Conservation (phyloP, 306 rosid genomes). For the Acmispon strigosus region DNA sequence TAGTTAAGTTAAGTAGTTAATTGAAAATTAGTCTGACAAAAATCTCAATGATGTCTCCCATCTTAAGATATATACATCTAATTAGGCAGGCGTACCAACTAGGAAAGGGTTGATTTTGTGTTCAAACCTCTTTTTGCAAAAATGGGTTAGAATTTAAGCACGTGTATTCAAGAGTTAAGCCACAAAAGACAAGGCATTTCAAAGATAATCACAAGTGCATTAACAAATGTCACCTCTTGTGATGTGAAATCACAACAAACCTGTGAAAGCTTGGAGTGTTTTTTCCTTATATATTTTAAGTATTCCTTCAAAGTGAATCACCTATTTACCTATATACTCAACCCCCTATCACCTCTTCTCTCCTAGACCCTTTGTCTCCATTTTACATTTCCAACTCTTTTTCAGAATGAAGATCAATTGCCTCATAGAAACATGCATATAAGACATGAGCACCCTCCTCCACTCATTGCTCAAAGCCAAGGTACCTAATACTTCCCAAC, state of each 20-base stretch:
- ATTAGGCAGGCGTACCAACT: constrained; percentile 19
- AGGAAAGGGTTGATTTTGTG: constrained; percentile 13
- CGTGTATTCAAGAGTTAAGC: constrained; percentile 15
- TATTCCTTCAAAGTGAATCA: constrained; percentile 53
- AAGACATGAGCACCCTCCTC: constrained; percentile 7
- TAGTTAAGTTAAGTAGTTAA: constrained; percentile 20
- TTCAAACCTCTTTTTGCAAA: not conserved
- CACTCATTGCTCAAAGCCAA: constrained; percentile 4
- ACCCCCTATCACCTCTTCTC: constrained; percentile 9
- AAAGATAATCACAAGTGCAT: constrained; percentile 17
- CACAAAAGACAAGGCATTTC: constrained; percentile 10
- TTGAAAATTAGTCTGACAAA: not conserved
- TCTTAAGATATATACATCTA: not conserved
- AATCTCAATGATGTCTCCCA: constrained; percentile 10
- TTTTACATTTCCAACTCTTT: constrained; percentile 15
- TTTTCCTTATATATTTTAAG: constrained; percentile 25
- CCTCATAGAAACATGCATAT: constrained; percentile 3
- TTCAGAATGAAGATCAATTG: constrained; percentile 15
- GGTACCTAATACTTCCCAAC: not conserved
- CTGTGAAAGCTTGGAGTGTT: not conserved
- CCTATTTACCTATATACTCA: constrained; percentile 8
- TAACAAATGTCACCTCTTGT: constrained; percentile 29
- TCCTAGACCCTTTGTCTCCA: constrained; percentile 9
- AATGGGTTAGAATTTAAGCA: constrained; percentile 14
- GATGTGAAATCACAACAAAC: constrained; percentile 52